Percentiles rank a stretch among this genome's conserved stretches.
These are phyloP conservation scores for Byssoonygena ceratinophila DNA, from an alignment of 2,329 filamentous ascomycete species.

Conservation along the genomic window DNA sequence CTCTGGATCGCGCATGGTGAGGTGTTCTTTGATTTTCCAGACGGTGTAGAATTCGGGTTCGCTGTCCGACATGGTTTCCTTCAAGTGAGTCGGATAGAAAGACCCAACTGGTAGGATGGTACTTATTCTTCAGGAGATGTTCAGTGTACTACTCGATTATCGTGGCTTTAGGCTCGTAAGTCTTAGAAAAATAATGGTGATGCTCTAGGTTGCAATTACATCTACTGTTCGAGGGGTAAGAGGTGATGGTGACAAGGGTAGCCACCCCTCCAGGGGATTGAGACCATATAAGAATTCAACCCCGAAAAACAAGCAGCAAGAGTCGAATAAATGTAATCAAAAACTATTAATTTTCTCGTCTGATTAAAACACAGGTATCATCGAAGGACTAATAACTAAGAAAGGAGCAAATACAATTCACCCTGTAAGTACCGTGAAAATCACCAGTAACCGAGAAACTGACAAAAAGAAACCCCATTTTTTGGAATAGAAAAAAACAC, in stretches of 20 bases:
- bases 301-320: not conserved
- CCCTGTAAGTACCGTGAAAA: not conserved
- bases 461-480: not conserved
- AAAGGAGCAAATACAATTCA: not conserved
- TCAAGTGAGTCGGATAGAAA: not conserved
- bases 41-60: not conserved
- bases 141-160: too few species aligned
- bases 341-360: constrained; percentile 4
- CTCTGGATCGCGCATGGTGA: constrained; percentile 10
- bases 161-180: too few species aligned
- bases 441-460: not conserved
- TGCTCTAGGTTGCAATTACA: too few species aligned
- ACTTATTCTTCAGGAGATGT: too few species aligned
- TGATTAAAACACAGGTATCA: constrained; percentile 8
- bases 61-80: not conserved
- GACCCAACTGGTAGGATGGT: too few species aligned
- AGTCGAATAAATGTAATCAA: too few species aligned
- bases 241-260: too few species aligned
- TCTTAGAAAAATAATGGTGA: too few species aligned
- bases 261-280: too few species aligned
- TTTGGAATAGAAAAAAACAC: not conserved
- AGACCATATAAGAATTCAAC: too few species aligned
- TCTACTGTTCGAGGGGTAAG: too few species aligned
- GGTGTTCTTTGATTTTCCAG: constrained; percentile 9
- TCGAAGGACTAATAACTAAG: not conserved